These are phyloP conservation scores for Populus hybrid DNA, from an alignment of 441 rosid species.

Conservation along the genomic window DNA sequence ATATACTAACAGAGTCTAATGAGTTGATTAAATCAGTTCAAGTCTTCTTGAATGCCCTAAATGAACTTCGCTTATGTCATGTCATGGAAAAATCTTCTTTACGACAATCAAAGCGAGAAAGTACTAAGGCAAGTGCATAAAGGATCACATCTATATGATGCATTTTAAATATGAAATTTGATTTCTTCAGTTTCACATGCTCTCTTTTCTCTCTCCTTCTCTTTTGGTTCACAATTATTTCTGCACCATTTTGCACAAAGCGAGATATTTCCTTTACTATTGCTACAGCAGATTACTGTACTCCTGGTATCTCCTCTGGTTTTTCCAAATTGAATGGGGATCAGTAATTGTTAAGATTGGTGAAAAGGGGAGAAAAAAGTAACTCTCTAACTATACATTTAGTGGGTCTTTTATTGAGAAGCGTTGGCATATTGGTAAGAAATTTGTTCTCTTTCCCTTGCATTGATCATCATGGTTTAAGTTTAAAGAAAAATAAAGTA, in stretches of 20 bases:
- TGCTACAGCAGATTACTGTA: background rate
- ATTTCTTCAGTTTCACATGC: background rate
- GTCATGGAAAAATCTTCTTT: constrained; percentile 58
- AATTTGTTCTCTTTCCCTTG: background rate
- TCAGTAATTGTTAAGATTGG: background rate
- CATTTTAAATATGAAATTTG: background rate
- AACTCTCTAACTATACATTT: background rate
- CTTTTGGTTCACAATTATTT: background rate
- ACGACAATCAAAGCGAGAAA: constrained; percentile 52
- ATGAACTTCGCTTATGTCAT: constrained; percentile 82
- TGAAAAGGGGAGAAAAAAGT: background rate
- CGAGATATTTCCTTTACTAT: background rate
- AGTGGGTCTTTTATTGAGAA: background rate
- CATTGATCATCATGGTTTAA: background rate
- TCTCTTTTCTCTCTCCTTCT: background rate
- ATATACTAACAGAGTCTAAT: constrained; percentile 73
- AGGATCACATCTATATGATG: background rate
- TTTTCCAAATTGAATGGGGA: background rate
- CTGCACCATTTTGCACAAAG: background rate
- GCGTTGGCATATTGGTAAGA: background rate
- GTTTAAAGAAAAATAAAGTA: background rate
- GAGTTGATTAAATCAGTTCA: constrained; percentile 81
- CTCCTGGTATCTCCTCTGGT: background rate
- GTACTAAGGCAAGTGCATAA: constrained; percentile 49
- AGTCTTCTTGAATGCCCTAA: constrained; percentile 76